Evolutionary conservation across 1,284 basidiomycete genomes (phyloP), one percentile per base, ranked within the genome.

Genomic region (Microbotryomycetes sp.): DNA sequence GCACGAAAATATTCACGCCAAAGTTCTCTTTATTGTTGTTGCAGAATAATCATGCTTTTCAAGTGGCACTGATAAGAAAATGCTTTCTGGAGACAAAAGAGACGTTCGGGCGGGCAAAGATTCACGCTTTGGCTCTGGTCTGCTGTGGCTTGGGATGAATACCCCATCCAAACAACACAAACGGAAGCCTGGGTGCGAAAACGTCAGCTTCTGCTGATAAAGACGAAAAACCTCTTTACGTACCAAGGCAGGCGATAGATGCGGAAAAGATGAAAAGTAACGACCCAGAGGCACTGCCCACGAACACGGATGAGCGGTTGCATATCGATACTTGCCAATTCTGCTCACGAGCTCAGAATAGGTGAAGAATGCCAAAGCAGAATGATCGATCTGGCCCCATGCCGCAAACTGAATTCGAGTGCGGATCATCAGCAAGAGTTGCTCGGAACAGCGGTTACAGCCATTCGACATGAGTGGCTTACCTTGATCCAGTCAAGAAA

Each of bases 401-500:
- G 57, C 54, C 4, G 31, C 18, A 41, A 41, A 41, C 35, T 41
- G 18, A 9, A 18, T 41, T 11, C 35, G 35, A 41, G 9, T 41
- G 35, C n/a, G n/a, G n/a, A n/a, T n/a, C 35, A 18, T 41, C 35
- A 41, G 35, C 35, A 18, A 41, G n/a, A n/a, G n/a, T 18, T 41
- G 35, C 35, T 41, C 35, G 35, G 35, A 9, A 41, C 11, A 18
- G 18, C 18, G 35, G n/a, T n/a, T n/a, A n/a, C n/a, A n/a, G n/a
- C n/a, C n/a, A n/a, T n/a, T n/a, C n/a, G 35, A 41, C 35, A 11
- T 9, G 9, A 41, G 18, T 11, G 35, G 18, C 35, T 47, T 16
- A 16, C 35, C 73, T 85, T 85, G 71, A 84, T 70, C 73, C 80
- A 83, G n/a, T 80, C 77, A 45, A 84, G 75, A 45, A 79, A 74